Evolutionary conservation across 257 asterid genomes (phyloP).

Genomic region (Primulina eburnea): DNA sequence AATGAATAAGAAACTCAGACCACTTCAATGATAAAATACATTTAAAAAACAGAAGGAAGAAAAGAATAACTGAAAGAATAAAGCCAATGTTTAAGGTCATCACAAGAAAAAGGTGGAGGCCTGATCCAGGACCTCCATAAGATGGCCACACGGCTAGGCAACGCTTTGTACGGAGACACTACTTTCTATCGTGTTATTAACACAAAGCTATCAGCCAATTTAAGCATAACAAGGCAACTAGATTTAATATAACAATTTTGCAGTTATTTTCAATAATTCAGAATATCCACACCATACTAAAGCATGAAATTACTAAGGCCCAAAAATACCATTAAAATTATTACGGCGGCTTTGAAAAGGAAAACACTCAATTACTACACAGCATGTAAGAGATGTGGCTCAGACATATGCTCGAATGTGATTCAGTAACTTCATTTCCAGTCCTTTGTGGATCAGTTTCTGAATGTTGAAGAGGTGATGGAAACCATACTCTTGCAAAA

Average conservation of each 20-base stretch:
- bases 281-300: background rate
- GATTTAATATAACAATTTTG: background rate
- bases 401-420: background rate
- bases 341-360: background rate
- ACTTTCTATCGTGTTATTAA: background rate
- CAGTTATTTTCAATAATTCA: background rate
- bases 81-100: background rate
- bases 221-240: background rate
- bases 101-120: background rate
- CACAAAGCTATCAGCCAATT: background rate
- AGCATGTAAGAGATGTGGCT: background rate
- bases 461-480: background rate
- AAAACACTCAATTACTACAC: background rate
- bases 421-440: background rate
- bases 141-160: background rate
- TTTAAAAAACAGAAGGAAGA: background rate
- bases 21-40: conserved; percentile 8
- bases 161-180: background rate
- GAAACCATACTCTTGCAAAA: background rate
- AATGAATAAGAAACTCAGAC: conserved; percentile 19
- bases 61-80: background rate
- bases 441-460: background rate
- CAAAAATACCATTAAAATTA: no score
- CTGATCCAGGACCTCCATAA: background rate
- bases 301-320: background rate